Evolutionary conservation across 306 rosid genomes (phyloP), one percentile per base, ranked within the genome.

Genomic region (Quercus parvula): DNA sequence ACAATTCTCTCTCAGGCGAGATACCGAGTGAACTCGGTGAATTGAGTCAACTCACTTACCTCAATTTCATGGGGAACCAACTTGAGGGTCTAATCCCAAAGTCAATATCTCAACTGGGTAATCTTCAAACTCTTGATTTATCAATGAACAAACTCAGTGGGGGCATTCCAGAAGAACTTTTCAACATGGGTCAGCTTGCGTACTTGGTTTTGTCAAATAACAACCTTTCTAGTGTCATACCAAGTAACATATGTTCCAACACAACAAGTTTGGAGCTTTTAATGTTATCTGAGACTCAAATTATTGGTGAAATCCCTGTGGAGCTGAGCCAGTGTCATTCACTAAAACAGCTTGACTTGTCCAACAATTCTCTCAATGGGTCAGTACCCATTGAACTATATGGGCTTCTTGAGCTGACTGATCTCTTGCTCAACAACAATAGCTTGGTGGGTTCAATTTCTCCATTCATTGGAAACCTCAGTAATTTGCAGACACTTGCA

Each of bases 351-450:
- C 90, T 95, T 11, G 99, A 95, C 57, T 90, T 95, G 84, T 95
- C 99, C 31, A 89, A 87, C 91, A 95, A 95, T 82, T 73, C 82
- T 15, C 84, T 95, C 54, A 93, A 84, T 69, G 98, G 98, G 10
- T 81, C 97, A 17, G 91, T 93, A n/a, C 98, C 99, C 7, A 75
- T 71, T 75, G 91, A 90, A 31, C 59, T 95, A 28, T 93, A 89
- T 83, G 85, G 77, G 22, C 5, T 95, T 64, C 30, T 30, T 8
- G 90, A 61, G 56, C 78, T 93, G 77, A 91, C 97, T 72, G 98
- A 95, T 82, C 82, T 95, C 46, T 85, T 88, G 87, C 88, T 95
- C 24, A 83, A 95, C 87, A 95, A 95, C 91, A 95, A 95, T 87
- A 93, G 83, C 61, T 88, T 95, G 85, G 83, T 81, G 72, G 99